Percentiles rank a stretch among this genome's conserved stretches.
phyloP scores from a whole-genome alignment of 2,329 filamentous ascomycete genomes.

The Penicillium vulpinum region DNA sequence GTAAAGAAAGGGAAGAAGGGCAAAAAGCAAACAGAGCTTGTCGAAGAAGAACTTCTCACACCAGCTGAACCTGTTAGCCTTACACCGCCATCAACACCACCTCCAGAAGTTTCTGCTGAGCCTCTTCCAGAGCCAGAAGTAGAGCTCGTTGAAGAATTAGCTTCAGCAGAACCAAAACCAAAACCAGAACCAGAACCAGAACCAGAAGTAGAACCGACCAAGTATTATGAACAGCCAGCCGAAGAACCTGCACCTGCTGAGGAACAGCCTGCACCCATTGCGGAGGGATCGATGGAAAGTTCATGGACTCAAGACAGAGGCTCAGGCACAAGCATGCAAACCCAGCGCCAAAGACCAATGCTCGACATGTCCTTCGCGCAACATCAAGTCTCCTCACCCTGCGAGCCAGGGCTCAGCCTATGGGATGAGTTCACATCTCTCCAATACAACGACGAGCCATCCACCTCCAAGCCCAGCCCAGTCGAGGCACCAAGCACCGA shows the following conservation, averaged over 20 bases:
- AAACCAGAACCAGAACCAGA: constrained; percentile 5
- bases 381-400: constrained; percentile 32
- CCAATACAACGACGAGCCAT: constrained; percentile 33
- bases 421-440: constrained; percentile 43
- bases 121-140: constrained; percentile 3
- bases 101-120: constrained; percentile 19
- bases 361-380: constrained; percentile 42
- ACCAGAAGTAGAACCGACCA: constrained; percentile 2
- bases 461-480: constrained; percentile 10
- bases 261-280: not conserved
- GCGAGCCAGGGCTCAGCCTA: constrained; percentile 34
- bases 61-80: constrained; percentile 20
- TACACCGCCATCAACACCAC: constrained; percentile 43
- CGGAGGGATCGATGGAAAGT: constrained; percentile 3
- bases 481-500: constrained; percentile 16
- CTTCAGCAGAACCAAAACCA: not conserved
- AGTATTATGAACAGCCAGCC: constrained; percentile 1
- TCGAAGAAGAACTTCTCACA: constrained; percentile 26
- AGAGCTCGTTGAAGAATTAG: constrained; percentile 8
- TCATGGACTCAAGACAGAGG: constrained; percentile 6
- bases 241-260: not conserved
- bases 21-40: constrained; percentile 25
- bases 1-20: constrained; percentile 27
- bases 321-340: not conserved
- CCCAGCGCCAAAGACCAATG: constrained; percentile 19